These are phyloP conservation scores for Diutina siamensis DNA, from an alignment of 1,139 yeast species.

Conservation along the genomic window DNA sequence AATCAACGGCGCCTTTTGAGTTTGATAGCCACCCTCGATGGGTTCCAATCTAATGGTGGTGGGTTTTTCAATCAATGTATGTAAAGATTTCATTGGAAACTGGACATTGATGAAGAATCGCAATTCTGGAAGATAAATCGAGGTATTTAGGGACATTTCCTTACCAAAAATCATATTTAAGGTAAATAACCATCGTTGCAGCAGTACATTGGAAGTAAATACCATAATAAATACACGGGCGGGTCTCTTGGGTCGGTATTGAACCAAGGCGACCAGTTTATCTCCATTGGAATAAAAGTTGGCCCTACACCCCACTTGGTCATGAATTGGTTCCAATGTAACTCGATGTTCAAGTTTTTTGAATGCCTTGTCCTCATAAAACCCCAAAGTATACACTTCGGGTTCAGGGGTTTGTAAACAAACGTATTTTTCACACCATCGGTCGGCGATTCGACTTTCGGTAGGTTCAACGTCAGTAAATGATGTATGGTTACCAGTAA, in stretches of 20 bases:
- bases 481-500: constrained; percentile 10
- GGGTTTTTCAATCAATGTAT: not conserved
- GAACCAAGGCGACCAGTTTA: constrained; percentile 1
- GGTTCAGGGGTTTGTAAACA: constrained; percentile 18
- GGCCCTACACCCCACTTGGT: not conserved
- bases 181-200: constrained; percentile 1
- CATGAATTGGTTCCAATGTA: not conserved
- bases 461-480: constrained; percentile 35
- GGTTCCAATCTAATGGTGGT: not conserved
- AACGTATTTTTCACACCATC: constrained; percentile 68
- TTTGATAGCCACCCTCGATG: not conserved
- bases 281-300: not conserved
- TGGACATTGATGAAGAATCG: not conserved
- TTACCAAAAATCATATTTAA: not conserved
- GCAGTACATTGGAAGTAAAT: not conserved
- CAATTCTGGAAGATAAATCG: not conserved
- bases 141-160: not conserved
- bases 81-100: not conserved
- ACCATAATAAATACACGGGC: not conserved
- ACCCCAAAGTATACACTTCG: not conserved
- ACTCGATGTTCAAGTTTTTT: not conserved
- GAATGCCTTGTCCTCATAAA: not conserved
- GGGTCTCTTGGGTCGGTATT: not conserved
- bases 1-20: not conserved
- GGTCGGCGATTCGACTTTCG: constrained; percentile 46